Evolutionary conservation across 2,329 filamentous ascomycete genomes (phyloP), one percentile per base, ranked within the genome.

Genomic region (Corynespora cassiicola): DNA sequence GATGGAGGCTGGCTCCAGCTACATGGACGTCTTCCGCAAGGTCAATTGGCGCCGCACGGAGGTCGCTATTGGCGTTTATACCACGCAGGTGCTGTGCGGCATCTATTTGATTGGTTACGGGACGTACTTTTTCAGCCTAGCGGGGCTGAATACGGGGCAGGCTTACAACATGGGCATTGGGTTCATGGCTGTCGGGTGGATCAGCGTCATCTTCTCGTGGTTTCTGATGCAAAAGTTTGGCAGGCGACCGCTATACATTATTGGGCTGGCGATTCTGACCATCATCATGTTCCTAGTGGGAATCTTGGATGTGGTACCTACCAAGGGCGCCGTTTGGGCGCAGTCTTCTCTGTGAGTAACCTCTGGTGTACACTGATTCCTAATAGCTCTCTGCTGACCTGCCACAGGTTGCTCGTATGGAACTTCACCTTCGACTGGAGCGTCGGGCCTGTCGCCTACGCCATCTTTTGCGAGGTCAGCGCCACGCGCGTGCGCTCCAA

Each of bases 401-500:
- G 16, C 11, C 5, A 10, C 25, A 44, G 36, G n/a, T 28, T 55
- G 15, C 31, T 61, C 10, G 36, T 58, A 6, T 61, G 54, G 49
- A 59, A 90, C 0, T 72, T 92, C 30, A 82, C 85, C 59, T 95
- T 95, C 69, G 88, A 95, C 63, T 75, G 52, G 52, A 87, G 87
- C 0, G 88, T 95, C 28, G 90, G 90, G 18, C 92, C 90, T 0
- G 88, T 95, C 7, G 89, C 86, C 67, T 95, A 94, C 71, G 91
- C 88, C 1, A 80, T 95, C 9, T 89, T 95, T 6, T 81, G 86
- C 3, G 90, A 95, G 67, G 70, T 95, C 20, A 88, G 87, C 1
- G 89, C 88, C 1, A 82, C 87, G 7, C 80, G 90, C 3, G 77
- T 95, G 22, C 87, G 90, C 63, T 89, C 91, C 71, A 95, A 95